Base-by-base conservation (phyloP, 2,329 filamentous ascomycete species). In the Lachnellula arida region DNA sequence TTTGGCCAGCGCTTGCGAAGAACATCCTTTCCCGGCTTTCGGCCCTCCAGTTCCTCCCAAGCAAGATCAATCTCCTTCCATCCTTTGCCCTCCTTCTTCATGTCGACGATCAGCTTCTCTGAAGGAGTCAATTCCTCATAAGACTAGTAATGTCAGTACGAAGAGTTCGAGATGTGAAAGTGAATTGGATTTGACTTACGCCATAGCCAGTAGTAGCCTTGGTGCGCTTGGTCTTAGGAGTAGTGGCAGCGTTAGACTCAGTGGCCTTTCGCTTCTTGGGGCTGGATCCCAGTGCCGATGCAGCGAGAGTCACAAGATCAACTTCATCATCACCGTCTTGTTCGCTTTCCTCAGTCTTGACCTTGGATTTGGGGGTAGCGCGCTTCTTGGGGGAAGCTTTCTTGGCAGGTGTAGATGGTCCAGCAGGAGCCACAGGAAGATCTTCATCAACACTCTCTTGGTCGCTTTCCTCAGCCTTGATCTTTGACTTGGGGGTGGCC, bases 41-140 rank as follows among this genome's bases (percentile, higher is more conserved):
- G 25, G 23, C 57, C 48, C 12, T 44, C 47, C 4, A 59, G 19
- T 3, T 40, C 17, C 28, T 48, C 46, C 57, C 57, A 59, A 6
- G 51, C 57, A 4, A 9, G n/a, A 34, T 57, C 47, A 22, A 59
- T 57, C 15, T 55, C 54, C 15, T 28, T 19, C 54, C 54, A 57
- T 12, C 14, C n/a, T 14, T 56, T 51, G 37, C 39, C 46, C 2
- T 43, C 23, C 22, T 42, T 46, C 4, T 37, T 40, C 57, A 59
- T 57, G 43, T 34, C 42, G 46, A 59, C 51, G 12, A 59, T 54
- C 6, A 59, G 23, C 32, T 53, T 56, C 14, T 59, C 57, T 14
- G 43, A 44, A n/a, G 39, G 51, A 34, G 35, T 23, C 40, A 59
- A 54, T n/a, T 59, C 57, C n/a, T 49, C 54, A 37, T 50, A 56